Base-by-base conservation (phyloP, 257 asterid genomes). In the Solanum chiquidenum region DNA sequence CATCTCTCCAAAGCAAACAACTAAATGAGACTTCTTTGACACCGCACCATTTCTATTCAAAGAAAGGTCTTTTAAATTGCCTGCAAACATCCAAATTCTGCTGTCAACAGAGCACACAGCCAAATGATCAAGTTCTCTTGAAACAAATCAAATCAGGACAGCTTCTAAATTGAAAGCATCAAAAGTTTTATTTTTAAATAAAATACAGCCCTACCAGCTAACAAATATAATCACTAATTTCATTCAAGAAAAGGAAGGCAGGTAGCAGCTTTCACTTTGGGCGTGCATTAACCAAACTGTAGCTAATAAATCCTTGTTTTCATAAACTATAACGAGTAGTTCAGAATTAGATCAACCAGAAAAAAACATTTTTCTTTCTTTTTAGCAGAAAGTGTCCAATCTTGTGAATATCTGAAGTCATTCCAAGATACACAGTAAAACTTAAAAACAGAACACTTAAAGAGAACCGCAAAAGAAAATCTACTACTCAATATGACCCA, bases 1-100 rank as follows among this genome's bases (percentile, higher is more conserved):
- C 98, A 97, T 88, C 88, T 97, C 98, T 49, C 99, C 99, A 44
- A 97, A 97, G 91, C 98, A 95, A 68, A 95, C 94, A 71, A 95
- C 95, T 60, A 94, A 92, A 74, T 87, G 92, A 76, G 87, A 71
- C 83, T 89, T 88, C 83, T 82, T 90, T 42, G 3, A 87, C 52
- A 93, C 82, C 76, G 66, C 91, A 58, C 94, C 92, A 35, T 90
- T 91, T 42, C 84, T 87, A 11, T 87, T 87, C 90, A 94, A 84
- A 73, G 96, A 92, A 29, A 94, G 95, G 37, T 44, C 86, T 87
- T 89, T 87, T 34, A 94, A 77, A 86, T 90, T 92, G 87, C 92
- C 98, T 95, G 92, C 87, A 89, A 66, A 79, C 83, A 76, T 62
- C 84, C 66, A 62, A 90, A 88, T 46, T 66, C 74, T 31, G 44